Base-by-base conservation (phyloP, 163 green algal genomes). In the Chlorella variabilis region DNA sequence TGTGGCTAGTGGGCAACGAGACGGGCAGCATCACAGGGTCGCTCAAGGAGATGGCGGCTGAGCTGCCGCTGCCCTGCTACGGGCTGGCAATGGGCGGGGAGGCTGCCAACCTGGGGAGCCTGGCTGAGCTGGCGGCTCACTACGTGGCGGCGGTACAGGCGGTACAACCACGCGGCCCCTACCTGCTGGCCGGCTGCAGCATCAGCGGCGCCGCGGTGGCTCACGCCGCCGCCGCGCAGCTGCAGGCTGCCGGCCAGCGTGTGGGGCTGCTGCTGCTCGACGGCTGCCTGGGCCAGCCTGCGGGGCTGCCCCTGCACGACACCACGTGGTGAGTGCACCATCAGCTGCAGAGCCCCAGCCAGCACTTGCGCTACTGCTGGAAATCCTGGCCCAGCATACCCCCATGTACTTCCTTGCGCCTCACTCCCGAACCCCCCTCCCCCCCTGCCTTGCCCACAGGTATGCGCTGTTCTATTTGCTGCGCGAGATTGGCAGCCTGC, bases 251-350 rank as follows among this genome's bases (percentile, higher is more conserved):
- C 9, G 80, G 82, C 20, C 49, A 82, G 4, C 71, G 51, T 25
- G 90, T 85, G 36, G 85, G 82, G 59, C 83, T 95, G 25, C 39
- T 95, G 18, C 70, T 95, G 58, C 58, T 94, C 29, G 91, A 94
- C 42, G 88, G 90, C 21, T 87, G 86, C 83, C 67, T 90, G 48
- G 70, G 86, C 73, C 48, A 78, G 51, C 77, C 83, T 48, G 63
- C 34, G 41, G 34, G 51, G 48, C 39, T 88, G 4, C 77, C 75
- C 4, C 68, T 91, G 65, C 88, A 91, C 75, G 80, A 87, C 38
- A 25, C 83, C 20, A 84, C 80, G 34, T 91, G 85, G 87, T 81
- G 59, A 42, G 75, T 1, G 6, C 5, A 39, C 13, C 17, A 25
- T 27, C 25, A 31, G 15, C 25, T 25, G 13, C 15, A n/a, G n/a